Evolutionary conservation across 1,284 basidiomycete species (phyloP), one percentile per base, ranked within the genome.

Genomic region (Trametes sp.): DNA sequence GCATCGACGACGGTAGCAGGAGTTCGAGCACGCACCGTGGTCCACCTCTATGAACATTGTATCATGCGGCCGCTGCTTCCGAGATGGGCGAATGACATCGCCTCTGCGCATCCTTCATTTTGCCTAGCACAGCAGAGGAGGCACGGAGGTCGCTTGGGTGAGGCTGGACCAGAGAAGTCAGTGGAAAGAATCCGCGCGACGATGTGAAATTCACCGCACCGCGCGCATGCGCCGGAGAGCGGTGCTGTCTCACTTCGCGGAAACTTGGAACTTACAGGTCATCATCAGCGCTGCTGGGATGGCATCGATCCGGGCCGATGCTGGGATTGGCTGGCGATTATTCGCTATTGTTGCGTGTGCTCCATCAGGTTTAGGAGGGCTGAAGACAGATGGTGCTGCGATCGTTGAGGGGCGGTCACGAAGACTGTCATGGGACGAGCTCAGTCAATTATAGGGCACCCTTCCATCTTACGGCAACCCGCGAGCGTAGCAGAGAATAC

Each of bases 391-490:
- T 41, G 46, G 9, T 11, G 49, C 49, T 50, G 50, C 50, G 50
- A 51, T 51, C 50, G 50, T 36, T 29, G 48, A 49, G 24, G 19
- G 21, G 3, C 28, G 13, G 48, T 31, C 48, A 49, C 11, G 50
- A 33, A n/a, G 19, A 51, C 13, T 19, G 50, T 51, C 50, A 51
- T 51, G 50, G 21, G 50, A 33, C 19, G 35, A 21, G 9, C 11
- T 19, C 10, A 26, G 35, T 26, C 35, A n/a, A 33, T 49, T 19
- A 5, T 24, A n/a, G n/a, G n/a, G 33, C 31, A 24, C 7, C 5
- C 41, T 31, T 48, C 45, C 33, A 56, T 56, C 54, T 56, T 56
- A 56, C 54, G 54, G n/a, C 10, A 56, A 48, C 33, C 54, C 54
- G 54, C 42, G 28, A 29, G 28, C 14, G 48, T 21, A 19, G 21